phyloP scores from a whole-genome alignment of 2,329 filamentous ascomycete species.

The Trichophyton rubrum region DNA sequence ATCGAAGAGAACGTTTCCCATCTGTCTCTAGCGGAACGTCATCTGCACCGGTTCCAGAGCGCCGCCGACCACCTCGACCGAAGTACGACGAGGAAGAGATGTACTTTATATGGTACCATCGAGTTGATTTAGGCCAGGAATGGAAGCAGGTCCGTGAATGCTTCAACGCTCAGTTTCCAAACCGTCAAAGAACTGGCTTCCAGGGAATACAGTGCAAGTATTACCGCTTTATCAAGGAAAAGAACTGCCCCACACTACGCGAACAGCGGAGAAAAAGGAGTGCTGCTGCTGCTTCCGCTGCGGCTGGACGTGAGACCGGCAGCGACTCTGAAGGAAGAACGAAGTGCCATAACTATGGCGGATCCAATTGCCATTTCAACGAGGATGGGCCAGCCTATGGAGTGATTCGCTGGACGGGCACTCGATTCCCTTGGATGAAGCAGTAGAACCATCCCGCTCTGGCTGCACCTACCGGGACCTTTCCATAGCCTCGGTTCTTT shows the following conservation, averaged over 20 bases:
- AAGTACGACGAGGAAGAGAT: slow-evolving; percentile 38
- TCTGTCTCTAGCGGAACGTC: slow-evolving; percentile 32
- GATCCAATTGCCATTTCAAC: not conserved
- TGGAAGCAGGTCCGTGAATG: slow-evolving; percentile 35
- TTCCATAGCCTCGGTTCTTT: not conserved
- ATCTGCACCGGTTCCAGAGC: slow-evolving; percentile 20
- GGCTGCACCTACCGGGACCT: not conserved
- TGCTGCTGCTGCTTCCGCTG: not conserved
- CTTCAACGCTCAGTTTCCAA: slow-evolving; percentile 34
- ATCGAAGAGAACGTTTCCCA: slow-evolving; percentile 29
- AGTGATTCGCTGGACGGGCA: slow-evolving; percentile 28
- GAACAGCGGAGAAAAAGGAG: slow-evolving; percentile 23
- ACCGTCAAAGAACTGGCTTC: slow-evolving; percentile 29
- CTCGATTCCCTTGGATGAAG: slow-evolving; percentile 35
- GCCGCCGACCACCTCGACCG: slow-evolving; percentile 32
- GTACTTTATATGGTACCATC: slow-evolving; percentile 40
- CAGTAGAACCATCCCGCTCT: slow-evolving; percentile 11
- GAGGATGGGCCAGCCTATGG: slow-evolving; percentile 27
- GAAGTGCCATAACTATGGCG: not conserved
- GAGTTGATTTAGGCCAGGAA: slow-evolving; percentile 34
- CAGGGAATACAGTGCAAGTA: slow-evolving; percentile 40
- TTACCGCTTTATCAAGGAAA: slow-evolving; percentile 37
- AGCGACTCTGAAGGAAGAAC: slow-evolving; percentile 8
- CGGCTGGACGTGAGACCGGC: slow-evolving; percentile 5
- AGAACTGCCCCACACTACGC: slow-evolving; percentile 34